Evolutionary conservation across 2,329 filamentous ascomycete species (phyloP).

Genomic region (Fusarium pseudograminearum): DNA sequence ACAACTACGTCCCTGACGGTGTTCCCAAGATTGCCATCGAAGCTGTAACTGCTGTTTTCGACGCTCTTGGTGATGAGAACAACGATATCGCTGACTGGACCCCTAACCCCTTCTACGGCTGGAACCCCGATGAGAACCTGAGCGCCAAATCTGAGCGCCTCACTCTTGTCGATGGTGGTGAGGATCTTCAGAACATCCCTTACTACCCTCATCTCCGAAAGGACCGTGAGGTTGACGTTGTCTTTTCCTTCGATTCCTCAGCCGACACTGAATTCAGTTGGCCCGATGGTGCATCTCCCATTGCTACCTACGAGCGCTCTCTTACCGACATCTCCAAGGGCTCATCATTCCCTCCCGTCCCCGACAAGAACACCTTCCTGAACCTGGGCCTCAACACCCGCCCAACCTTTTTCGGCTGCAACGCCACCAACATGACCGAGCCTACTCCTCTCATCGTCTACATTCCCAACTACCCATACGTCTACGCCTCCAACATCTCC

Average conservation of each 20-base stretch:
- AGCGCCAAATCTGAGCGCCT: slow-evolving; percentile 63
- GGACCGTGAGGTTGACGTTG: slow-evolving; percentile 67
- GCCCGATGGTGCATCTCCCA: slow-evolving; percentile 71
- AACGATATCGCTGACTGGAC: slow-evolving; percentile 81
- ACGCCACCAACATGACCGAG: slow-evolving; percentile 66
- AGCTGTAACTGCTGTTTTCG: slow-evolving; percentile 64
- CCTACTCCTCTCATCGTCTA: slow-evolving; percentile 82
- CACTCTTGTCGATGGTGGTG: slow-evolving; percentile 83
- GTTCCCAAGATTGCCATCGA: slow-evolving; percentile 58
- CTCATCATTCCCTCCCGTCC: slow-evolving; percentile 69
- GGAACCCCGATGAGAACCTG: slow-evolving; percentile 60
- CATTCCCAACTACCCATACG: slow-evolving; percentile 82
- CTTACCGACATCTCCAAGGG: slow-evolving; percentile 62
- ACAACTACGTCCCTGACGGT: slow-evolving; percentile 64
- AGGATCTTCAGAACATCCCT: slow-evolving; percentile 84
- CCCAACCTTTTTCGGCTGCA: slow-evolving; percentile 74
- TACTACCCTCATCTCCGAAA: slow-evolving; percentile 71
- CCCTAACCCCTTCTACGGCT: slow-evolving; percentile 70
- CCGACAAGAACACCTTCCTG: slow-evolving; percentile 66
- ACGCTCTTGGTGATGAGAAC: slow-evolving; percentile 66
- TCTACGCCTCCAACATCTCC: slow-evolving; percentile 79
- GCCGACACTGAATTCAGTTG: slow-evolving; percentile 69
- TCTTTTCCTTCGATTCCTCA: slow-evolving; percentile 74
- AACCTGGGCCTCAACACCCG: slow-evolving; percentile 68
- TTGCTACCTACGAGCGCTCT: slow-evolving; percentile 68